Evolutionary conservation across 2,329 filamentous ascomycete species (phyloP).

Genomic region (Penicillium sumatraense): DNA sequence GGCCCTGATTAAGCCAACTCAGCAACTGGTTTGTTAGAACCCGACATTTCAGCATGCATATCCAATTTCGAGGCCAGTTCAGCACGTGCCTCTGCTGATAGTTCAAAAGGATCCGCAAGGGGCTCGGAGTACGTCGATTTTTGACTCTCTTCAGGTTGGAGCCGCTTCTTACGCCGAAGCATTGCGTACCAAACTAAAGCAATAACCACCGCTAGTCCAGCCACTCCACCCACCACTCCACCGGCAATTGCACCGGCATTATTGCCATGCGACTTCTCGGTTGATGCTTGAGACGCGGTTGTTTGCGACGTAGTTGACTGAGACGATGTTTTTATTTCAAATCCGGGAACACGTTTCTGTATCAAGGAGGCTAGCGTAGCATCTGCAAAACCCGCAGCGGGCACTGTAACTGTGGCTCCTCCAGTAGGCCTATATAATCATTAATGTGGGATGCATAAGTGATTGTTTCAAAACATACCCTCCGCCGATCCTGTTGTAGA

Average conservation of each 20-base stretch:
- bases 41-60: background rate
- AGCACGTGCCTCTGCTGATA: background rate
- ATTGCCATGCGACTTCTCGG: slow-evolving; percentile 5
- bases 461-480: background rate
- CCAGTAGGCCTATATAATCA: background rate
- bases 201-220: slow-evolving; percentile 2
- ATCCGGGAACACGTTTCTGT: slow-evolving; percentile 2
- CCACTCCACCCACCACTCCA: slow-evolving; percentile 12
- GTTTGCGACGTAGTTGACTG: background rate
- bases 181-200: background rate
- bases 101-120: background rate
- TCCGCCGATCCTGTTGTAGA: slow-evolving; percentile 3
- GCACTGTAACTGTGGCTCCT: background rate
- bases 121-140: background rate
- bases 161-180: background rate
- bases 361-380: slow-evolving; percentile 1
- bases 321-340: background rate
- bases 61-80: background rate
- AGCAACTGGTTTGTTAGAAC: background rate
- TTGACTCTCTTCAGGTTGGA: background rate
- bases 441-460: background rate
- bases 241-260: slow-evolving; percentile 13
- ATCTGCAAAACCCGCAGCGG: background rate
- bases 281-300: background rate
- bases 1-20: background rate